A percentile compares a stretch with the other conserved stretches of the same genome.
Conservation (phyloP, 495 filamentous ascomycete species). For the Talaromyces stipitatus region DNA sequence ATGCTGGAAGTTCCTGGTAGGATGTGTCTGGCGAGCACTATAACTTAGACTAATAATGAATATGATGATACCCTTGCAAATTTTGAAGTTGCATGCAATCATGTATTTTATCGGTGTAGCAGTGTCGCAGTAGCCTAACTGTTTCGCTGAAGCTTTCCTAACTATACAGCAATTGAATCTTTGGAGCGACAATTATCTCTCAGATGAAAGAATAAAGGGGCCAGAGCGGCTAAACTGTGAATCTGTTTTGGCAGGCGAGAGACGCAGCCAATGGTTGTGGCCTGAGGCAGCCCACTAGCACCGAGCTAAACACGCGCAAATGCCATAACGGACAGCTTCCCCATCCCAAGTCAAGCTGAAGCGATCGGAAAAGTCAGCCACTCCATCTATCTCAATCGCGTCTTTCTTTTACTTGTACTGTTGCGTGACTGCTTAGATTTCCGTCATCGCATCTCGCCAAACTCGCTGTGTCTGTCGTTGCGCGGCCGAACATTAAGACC, state of each 20-base stretch:
- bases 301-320: neutral
- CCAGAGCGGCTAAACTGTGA: neutral
- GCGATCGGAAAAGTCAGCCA: neutral
- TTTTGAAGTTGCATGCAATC: too few relatives aligned
- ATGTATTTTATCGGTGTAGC: neutral
- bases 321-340: conserved; percentile 2
- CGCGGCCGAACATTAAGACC: neutral
- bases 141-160: too few relatives aligned
- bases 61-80: neutral
- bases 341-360: neutral
- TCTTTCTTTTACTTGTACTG: neutral
- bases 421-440: neutral
- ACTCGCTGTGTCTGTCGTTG: neutral
- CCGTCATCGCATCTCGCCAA: neutral
- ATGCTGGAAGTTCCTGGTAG: neutral
- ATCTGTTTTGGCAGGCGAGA: neutral
- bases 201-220: neutral
- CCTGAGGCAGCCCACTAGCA: neutral
- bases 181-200: too few relatives aligned
- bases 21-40: neutral
- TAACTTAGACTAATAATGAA: neutral
- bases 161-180: too few relatives aligned
- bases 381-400: neutral
- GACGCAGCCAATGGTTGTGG: neutral
- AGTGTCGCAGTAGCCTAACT: too few relatives aligned